Conservation (phyloP, 2,329 filamentous ascomycete genomes). For the Cladosporium cucumerinum region DNA sequence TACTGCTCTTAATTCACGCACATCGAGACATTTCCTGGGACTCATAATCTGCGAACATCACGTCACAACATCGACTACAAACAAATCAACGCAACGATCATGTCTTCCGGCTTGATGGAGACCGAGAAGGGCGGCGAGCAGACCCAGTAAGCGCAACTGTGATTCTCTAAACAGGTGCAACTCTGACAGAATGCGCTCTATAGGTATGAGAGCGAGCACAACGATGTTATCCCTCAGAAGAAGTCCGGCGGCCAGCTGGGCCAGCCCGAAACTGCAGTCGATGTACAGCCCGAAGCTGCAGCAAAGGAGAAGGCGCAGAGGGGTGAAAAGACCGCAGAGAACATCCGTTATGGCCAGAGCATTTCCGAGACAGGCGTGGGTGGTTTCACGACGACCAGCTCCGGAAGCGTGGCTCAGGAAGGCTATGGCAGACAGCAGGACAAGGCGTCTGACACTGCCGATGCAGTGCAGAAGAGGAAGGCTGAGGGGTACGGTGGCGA, state of each 20-base stretch:
- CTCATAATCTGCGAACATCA: not conserved
- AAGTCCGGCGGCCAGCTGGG: constrained; percentile 58
- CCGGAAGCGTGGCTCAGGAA: constrained; percentile 38
- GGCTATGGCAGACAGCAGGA: constrained; percentile 28
- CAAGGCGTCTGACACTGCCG: constrained; percentile 26
- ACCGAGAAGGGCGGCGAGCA: constrained; percentile 59
- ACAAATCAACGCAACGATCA: constrained; percentile 27
- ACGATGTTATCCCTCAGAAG: constrained; percentile 47
- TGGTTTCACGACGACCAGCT: constrained; percentile 47
- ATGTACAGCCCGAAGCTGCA: constrained; percentile 32
- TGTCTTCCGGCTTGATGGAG: constrained; percentile 57
- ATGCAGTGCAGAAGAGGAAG: constrained; percentile 39
- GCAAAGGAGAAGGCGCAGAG: constrained; percentile 37
- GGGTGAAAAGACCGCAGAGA: constrained; percentile 48
- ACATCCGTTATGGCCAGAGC: constrained; percentile 54
- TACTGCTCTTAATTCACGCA: not conserved
- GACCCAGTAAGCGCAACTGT: constrained; percentile 46
- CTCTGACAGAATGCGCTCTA: not conserved
- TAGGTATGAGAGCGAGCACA: constrained; percentile 58
- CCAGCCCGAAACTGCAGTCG: constrained; percentile 29
- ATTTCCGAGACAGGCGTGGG: constrained; percentile 56
- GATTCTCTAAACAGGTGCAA: not conserved
- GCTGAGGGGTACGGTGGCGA: constrained; percentile 39
- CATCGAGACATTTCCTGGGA: not conserved
- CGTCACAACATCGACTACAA: not conserved